These are phyloP conservation scores for Pholiota conissans DNA, from an alignment of 768 basidiomycete genomes.

Conservation along the genomic window DNA sequence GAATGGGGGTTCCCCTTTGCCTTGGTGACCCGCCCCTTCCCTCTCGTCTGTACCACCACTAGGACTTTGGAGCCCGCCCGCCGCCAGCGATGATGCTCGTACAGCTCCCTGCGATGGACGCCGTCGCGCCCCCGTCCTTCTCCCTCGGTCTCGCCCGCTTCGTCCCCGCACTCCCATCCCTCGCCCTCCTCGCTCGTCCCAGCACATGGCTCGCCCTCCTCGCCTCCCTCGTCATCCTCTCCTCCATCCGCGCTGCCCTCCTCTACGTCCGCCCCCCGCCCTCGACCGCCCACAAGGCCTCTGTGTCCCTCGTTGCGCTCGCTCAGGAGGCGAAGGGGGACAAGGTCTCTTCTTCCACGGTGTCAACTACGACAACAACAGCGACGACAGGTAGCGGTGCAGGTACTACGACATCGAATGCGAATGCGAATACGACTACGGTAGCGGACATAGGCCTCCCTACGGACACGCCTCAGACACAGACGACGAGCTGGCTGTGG, in stretches of 20 bases:
- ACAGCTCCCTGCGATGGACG: conserved; percentile 18
- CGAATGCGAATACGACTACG: background rate
- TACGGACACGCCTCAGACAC: conserved; percentile 3
- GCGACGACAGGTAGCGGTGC: background rate
- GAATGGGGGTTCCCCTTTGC: background rate
- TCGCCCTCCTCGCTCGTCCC: conserved; percentile 15
- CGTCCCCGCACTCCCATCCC: conserved; percentile 12
- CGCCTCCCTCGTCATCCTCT: conserved; percentile 23
- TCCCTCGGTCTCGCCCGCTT: conserved; percentile 6
- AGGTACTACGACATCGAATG: background rate
- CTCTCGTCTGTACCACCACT: conserved; percentile 3
- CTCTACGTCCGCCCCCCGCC: conserved; percentile 19
- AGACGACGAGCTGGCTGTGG: conserved; percentile 24
- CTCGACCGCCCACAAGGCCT: conserved; percentile 13
- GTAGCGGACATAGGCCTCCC: too few species aligned
- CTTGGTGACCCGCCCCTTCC: conserved; percentile 12
- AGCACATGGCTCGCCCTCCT: conserved; percentile 24
- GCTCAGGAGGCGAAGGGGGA: conserved; percentile 10
- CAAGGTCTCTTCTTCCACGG: background rate
- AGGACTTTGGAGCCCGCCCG: conserved; percentile 1
- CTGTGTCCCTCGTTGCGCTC: conserved; percentile 10
- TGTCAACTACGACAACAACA: conserved; percentile 2
- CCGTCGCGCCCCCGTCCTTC: conserved; percentile 1
- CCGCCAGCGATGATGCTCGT: conserved; percentile 20
- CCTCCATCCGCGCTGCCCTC: conserved; percentile 21